These are phyloP conservation scores for Mycosarcoma mackinlayi DNA, from an alignment of 1,284 basidiomycete species.

Conservation along the genomic window DNA sequence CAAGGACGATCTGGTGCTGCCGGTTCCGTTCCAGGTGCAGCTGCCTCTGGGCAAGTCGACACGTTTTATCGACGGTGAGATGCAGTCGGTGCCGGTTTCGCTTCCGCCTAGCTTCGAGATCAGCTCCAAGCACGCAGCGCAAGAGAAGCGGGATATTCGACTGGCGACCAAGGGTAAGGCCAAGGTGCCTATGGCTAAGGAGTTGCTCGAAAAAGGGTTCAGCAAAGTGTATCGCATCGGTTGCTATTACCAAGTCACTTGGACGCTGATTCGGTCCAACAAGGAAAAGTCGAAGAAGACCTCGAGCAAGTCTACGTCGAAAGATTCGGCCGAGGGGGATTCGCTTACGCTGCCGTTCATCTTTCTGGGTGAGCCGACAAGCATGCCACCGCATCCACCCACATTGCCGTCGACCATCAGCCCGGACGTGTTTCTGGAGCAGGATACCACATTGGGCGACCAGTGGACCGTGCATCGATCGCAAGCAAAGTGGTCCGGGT, in stretches of 20 bases:
- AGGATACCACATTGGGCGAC: conserved; percentile 36
- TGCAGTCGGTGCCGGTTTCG: conserved; percentile 54
- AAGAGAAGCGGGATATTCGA: conserved; percentile 51
- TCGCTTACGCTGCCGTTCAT: conserved; percentile 59
- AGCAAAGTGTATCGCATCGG: conserved; percentile 59
- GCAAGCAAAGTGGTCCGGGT: conserved; percentile 58
- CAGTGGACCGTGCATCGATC: conserved; percentile 53
- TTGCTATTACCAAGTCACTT: conserved; percentile 61
- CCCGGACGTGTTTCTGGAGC: conserved; percentile 42
- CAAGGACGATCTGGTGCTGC: conserved; percentile 50
- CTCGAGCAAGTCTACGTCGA: conserved; percentile 37
- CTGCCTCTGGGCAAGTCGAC: conserved; percentile 57
- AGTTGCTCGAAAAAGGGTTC: conserved; percentile 54
- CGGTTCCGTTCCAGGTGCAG: conserved; percentile 56
- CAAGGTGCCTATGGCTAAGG: conserved; percentile 41
- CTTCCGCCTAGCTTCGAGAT: conserved; percentile 63
- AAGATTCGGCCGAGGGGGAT: conserved; percentile 36
- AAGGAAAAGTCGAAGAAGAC: conserved; percentile 32
- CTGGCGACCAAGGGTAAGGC: conserved; percentile 48
- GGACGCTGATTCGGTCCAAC: conserved; percentile 43
- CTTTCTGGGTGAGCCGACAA: conserved; percentile 58
- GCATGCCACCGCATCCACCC: conserved; percentile 50
- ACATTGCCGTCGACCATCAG: conserved; percentile 49
- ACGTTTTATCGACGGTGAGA: conserved; percentile 58
- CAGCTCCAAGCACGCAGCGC: conserved; percentile 50